Evolutionary conservation across 345 rosid species (phyloP), one percentile per base, ranked within the genome.

Genomic region (Sapria himalayana): DNA sequence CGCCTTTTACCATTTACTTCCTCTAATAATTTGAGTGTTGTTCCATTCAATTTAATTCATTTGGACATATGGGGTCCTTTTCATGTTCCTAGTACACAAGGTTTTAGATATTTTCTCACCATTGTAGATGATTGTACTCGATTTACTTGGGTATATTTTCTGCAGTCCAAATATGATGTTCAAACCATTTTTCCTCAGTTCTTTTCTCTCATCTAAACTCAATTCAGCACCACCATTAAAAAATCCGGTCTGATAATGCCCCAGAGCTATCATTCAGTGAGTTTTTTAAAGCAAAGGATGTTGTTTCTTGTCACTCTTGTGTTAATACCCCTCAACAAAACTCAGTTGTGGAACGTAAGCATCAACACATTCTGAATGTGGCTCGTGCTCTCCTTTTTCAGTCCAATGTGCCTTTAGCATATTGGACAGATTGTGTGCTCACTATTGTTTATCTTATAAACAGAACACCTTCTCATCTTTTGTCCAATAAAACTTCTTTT

Each of bases 251-350:
- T 14, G 35, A 47, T 13, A 47, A 47, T 47, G 51, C 34, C 3
- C 5, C 9, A 1, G 43, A 47, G 15, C 37, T 47, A n/a, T 1
- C 35, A 3, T 4, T 17, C 1, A 3, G 13, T 4, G 0, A 19
- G 3, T 49, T 19, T 29, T 29, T 12, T 39, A 1, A 5, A 1
- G 7, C 37, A 1, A 21, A 29, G 4, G 54, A 45, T 0, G 31
- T 27, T 1, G 7, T 25, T 7, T 29, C 27, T 11, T 29, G 39
- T 7, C 13, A 2, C 0, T 4, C 7, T 9, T 46, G 32, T 21
- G 32, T 22, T 7, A 8, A 22, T 6, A 34, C 51, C 1, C 42
- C 51, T 8, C 32, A 49, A 14, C 29, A 49, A 36, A 47, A 36
- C 37, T 41, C 12, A 5, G 15, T 38, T 0, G 43, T 47, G 2